Evolutionary conservation across 257 asterid genomes (phyloP), one percentile per base, ranked within the genome.

Genomic region (Solanum okadae): DNA sequence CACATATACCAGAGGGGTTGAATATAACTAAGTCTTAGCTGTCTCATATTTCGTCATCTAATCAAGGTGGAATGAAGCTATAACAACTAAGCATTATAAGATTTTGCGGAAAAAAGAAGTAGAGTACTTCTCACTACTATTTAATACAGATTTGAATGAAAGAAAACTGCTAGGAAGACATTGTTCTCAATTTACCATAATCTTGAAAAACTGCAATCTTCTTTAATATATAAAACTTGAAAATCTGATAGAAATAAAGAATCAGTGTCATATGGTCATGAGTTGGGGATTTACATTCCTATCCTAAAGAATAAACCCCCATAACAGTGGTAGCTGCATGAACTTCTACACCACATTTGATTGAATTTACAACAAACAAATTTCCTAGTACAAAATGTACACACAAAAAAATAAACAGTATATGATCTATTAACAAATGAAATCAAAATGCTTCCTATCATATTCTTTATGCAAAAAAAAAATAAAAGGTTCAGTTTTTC

Each of bases 211-310:
- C 23, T 25, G 15, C 85, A 14, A 42, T 14, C 65, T 78, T 78
- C 38, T 79, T 42, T 44, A 27, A 44, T 25, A 44, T 1, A 79
- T 44, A 79, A 44, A 82, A 49, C 31, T 0, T 49, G 70, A 81
- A 49, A 16, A 27, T 82, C n/a, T 46, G 42, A 29, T 49, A 49
- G 70, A 49, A 81, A 79, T 12, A 81, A 82, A 82, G 86, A 49
- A 49, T 82, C 42, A 82, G 70, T 82, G 86, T 82, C 70, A 82
- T 49, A 29, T 82, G 0, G 42, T 29, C 86, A 81, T 82, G 70
- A 82, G 27, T 49, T 86, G 88, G 68, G 88, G 84, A 3, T 71
- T 86, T 86, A 46, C 72, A 86, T 33, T 86, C 84, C 70, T 72
- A 86, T 44, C 72, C 84, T 70, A 82, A 82, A 82, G 44, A 49